A percentile compares a stretch with the other conserved stretches of the same genome.
Evolutionary conservation across 2,329 filamentous ascomycete species (phyloP).

Genomic region (Neoascochyta sp.): DNA sequence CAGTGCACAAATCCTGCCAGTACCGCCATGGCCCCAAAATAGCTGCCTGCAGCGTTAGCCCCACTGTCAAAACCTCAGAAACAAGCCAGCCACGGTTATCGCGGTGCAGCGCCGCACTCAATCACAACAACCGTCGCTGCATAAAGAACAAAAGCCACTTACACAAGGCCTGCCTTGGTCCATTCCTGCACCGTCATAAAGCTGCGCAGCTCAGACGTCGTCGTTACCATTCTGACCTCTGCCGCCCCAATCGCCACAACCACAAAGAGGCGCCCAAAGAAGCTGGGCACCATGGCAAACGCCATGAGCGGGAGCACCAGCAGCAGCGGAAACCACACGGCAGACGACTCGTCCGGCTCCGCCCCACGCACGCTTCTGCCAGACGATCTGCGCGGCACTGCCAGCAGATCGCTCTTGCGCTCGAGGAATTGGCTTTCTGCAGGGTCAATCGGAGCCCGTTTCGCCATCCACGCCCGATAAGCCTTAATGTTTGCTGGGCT

Average conservation of each 20-base stretch:
- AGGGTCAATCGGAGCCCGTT: conserved; percentile 54
- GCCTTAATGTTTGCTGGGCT: conserved; percentile 49
- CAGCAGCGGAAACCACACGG: conserved; percentile 37
- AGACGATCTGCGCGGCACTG: conserved; percentile 21
- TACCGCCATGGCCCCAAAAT: conserved; percentile 41
- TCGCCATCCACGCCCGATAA: conserved; percentile 56
- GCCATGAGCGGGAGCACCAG: conserved; percentile 42
- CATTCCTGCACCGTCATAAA: conserved; percentile 41
- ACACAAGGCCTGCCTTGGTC: conserved; percentile 38
- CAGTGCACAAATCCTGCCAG: conserved; percentile 39
- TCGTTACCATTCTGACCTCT: conserved; percentile 32
- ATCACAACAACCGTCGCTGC: too few relatives aligned
- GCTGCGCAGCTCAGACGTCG: conserved; percentile 32
- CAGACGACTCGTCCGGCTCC: conserved; percentile 19
- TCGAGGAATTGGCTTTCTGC: conserved; percentile 60
- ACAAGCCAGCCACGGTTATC: too few relatives aligned
- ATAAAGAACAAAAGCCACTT: conserved; percentile 34
- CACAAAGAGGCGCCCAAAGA: conserved; percentile 41
- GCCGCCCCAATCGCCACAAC: conserved; percentile 38
- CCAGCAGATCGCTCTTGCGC: conserved; percentile 53
- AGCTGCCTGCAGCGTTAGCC: conserved; percentile 40
- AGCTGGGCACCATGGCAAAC: conserved; percentile 42
- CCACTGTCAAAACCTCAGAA: conserved; percentile 12
- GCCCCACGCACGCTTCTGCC: too few relatives aligned
- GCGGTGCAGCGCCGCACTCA: too few relatives aligned